Conservation (phyloP, 306 rosid genomes). For the Acacia confusa region DNA sequence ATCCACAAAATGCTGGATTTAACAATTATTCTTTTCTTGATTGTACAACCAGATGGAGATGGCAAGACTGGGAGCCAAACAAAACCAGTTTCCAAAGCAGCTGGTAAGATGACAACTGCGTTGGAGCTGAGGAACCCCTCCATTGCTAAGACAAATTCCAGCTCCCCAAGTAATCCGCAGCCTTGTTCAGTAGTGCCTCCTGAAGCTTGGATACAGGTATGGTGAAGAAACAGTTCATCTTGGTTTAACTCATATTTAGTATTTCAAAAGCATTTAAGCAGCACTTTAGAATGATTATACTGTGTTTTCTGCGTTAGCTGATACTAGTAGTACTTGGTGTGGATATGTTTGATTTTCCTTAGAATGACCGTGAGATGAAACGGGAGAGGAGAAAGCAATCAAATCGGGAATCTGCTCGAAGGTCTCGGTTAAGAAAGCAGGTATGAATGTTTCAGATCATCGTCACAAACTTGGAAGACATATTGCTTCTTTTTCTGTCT, state of each 20-base stretch:
- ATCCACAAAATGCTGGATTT: background rate
- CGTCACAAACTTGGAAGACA: background rate
- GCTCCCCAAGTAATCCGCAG: constrained; percentile 39
- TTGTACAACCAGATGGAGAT: constrained; percentile 52
- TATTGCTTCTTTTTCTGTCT: background rate
- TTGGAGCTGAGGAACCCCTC: constrained; percentile 66
- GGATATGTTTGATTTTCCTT: constrained; percentile 30
- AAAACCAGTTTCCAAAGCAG: constrained; percentile 49
- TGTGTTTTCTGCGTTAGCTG: constrained; percentile 18
- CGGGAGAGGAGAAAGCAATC: constrained; percentile 96
- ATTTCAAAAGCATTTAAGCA: background rate
- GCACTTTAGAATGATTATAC: background rate
- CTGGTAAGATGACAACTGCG: constrained; percentile 44
- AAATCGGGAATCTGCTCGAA: constrained; percentile 92
- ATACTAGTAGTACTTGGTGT: constrained; percentile 5
- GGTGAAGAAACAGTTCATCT: constrained; percentile 1
- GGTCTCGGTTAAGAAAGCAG: constrained; percentile 97
- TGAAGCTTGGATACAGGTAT: constrained; percentile 74
- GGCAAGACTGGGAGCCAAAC: constrained; percentile 51
- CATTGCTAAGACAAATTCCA: constrained; percentile 31
- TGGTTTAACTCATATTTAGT: background rate
- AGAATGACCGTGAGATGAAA: constrained; percentile 87
- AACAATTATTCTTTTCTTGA: constrained; percentile 19
- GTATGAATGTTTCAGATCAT: constrained; percentile 39
- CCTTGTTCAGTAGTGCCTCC: constrained; percentile 62